These are phyloP conservation scores for Colletotrichum limetticola DNA, from an alignment of 2,329 filamentous ascomycete species.

Conservation along the genomic window DNA sequence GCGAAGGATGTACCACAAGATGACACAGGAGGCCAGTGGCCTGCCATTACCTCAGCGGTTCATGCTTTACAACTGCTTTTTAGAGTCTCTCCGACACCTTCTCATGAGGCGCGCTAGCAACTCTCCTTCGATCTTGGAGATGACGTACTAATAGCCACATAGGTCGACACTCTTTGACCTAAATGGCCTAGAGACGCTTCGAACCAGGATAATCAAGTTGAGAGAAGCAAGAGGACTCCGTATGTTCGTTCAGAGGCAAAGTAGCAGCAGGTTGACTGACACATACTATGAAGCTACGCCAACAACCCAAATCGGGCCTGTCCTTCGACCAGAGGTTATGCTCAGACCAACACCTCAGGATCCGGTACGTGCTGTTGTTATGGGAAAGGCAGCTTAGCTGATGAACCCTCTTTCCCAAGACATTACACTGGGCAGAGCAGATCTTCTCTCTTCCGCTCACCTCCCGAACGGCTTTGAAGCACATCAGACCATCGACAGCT, in stretches of 20 bases:
- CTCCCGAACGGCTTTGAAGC: slow-evolving; percentile 60
- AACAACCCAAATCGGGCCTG: slow-evolving; percentile 45
- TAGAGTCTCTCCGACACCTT: slow-evolving; percentile 60
- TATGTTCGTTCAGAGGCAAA: slow-evolving; percentile 42
- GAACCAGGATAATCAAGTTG: slow-evolving; percentile 60
- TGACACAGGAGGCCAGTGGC: slow-evolving; percentile 63
- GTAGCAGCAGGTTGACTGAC: neutral
- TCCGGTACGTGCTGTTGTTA: slow-evolving; percentile 25
- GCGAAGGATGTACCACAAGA: slow-evolving; percentile 67
- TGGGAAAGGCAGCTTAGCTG: neutral
- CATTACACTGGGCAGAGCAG: slow-evolving; percentile 68
- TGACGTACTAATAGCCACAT: neutral
- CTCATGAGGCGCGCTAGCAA: slow-evolving; percentile 56
- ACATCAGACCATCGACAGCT: slow-evolving; percentile 51
- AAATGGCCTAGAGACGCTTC: slow-evolving; percentile 62
- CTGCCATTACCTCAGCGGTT: slow-evolving; percentile 64
- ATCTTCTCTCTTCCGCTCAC: slow-evolving; percentile 67
- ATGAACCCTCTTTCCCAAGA: slow-evolving; percentile 46
- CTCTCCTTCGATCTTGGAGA: neutral
- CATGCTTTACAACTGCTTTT: slow-evolving; percentile 65
- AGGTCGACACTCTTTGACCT: slow-evolving; percentile 66
- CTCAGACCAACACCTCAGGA: slow-evolving; percentile 39
- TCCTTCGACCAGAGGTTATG: slow-evolving; percentile 47
- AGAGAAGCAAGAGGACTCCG: slow-evolving; percentile 65
- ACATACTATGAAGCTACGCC: slow-evolving; percentile 45